Evolutionary conservation across 2,329 filamentous ascomycete species (phyloP).

Genomic region (Aspergillus fischeri): DNA sequence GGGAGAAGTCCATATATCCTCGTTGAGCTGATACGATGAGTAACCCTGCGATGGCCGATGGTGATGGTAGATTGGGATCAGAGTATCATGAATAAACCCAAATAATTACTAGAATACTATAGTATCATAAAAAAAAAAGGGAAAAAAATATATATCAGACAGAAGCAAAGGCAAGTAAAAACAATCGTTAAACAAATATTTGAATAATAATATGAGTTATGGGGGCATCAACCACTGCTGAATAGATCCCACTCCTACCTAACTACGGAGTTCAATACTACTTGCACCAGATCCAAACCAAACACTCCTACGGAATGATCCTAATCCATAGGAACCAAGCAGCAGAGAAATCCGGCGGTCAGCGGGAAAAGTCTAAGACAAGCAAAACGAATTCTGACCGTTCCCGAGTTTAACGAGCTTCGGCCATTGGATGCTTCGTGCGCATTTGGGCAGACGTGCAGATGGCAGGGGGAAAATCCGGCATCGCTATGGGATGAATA

Average conservation of each 20-base stretch:
- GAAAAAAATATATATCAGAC: background rate
- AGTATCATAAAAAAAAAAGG: background rate
- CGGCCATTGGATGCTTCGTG: slow-evolving; percentile 34
- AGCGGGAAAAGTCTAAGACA: slow-evolving; percentile 25
- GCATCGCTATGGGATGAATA: slow-evolving; percentile 14
- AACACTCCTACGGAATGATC: background rate
- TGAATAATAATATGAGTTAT: background rate
- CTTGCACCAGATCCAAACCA: no score
- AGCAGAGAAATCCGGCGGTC: slow-evolving; percentile 20
- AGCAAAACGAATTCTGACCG: slow-evolving; percentile 30
- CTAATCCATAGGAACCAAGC: slow-evolving; percentile 1
- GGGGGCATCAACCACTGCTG: background rate
- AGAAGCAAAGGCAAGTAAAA: background rate
- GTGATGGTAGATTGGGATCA: background rate
- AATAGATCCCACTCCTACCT: background rate
- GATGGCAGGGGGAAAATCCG: slow-evolving; percentile 11
- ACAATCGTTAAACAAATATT: background rate
- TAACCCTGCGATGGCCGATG: background rate
- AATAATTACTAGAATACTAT: background rate
- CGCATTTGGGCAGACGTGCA: slow-evolving; percentile 32
- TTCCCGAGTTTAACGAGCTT: slow-evolving; percentile 24
- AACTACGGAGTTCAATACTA: background rate
- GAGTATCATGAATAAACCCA: background rate
- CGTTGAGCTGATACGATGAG: background rate
- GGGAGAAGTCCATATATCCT: slow-evolving; percentile 16